Evolutionary conservation across 345 rosid genomes (phyloP).

Genomic region (Salix caprea): DNA sequence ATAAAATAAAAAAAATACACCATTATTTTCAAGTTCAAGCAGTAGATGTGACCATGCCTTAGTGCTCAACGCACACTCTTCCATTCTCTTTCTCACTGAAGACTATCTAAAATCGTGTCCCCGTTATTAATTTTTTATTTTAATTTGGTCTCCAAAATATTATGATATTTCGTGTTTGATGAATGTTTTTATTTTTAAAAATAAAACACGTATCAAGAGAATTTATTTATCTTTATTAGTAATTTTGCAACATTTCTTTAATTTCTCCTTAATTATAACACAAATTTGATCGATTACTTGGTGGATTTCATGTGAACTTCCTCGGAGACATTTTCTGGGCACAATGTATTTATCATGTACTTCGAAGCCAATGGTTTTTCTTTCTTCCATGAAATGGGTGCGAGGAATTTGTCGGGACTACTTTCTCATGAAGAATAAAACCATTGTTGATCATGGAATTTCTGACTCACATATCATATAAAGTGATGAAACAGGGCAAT

Average conservation of each 20-base stretch:
- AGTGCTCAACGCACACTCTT: not conserved
- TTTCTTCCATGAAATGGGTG: not conserved
- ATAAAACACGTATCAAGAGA: too few species aligned
- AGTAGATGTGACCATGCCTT: not conserved
- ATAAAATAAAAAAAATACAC: not conserved
- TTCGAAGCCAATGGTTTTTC: not conserved
- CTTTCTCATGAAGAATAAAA: not conserved
- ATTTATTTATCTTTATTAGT: not conserved
- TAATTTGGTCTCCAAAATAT: not conserved
- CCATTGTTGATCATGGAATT: not conserved
- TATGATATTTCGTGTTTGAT: not conserved
- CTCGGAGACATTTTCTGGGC: not conserved
- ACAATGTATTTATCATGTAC: not conserved
- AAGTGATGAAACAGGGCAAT: not conserved
- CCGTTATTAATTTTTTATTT: not conserved
- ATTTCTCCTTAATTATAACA: not conserved
- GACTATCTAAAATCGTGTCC: not conserved
- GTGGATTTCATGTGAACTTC: not conserved
- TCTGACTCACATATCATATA: not conserved
- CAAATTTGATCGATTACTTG: not conserved
- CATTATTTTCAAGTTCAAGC: conserved; percentile 1
- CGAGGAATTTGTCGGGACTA: not conserved
- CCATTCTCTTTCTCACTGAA: conserved; percentile 1
- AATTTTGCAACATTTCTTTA: not conserved
- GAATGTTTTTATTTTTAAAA: too few species aligned